Base-by-base conservation (phyloP, 495 filamentous ascomycete genomes). In the Friedmanniomyces endolithicus region DNA sequence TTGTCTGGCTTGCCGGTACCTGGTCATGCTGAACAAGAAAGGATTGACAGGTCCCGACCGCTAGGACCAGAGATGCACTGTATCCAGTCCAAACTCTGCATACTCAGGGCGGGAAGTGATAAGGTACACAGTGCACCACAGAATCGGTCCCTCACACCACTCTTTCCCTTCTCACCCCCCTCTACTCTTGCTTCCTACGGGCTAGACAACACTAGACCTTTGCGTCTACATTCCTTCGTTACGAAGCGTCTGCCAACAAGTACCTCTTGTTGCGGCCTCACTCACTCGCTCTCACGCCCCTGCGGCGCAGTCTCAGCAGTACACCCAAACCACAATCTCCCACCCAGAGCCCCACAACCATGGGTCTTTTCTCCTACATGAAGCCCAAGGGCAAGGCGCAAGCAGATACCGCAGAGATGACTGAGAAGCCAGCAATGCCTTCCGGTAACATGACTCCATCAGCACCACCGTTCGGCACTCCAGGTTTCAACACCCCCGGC, bases 351-450 rank as follows among this genome's bases (percentile, higher is more conserved):
- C 20, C 19, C 29, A 47, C 41, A 45, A 23, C 35, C 46, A 58
- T 58, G 55, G 55, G 55, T 48, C 35, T 58, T 37, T 31, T 58
- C 22, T 34, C 23, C 2, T 58, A 58, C 43, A 35, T 58, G 24
- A 53, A 46, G 55, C 55, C 55, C 43, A 56, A 50, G 46, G 35
- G 39, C 48, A 25, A 52, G 48, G 8, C 35, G n/a, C 16, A 53
- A 24, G 22, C 9, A 6, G 43, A 52, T 1, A 33, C 16, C 2
- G 7, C 48, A 37, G 48, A 46, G 25, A 33, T 53, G 17, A 47
- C 23, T 20, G 48, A 58, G 50, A 53, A 53, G 40, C 48, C 27
- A 53, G 12, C 40, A 29, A 33, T 22, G 19, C 29, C 23, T 19
- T 46, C 45, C 16, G 53, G 53, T 24, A 40, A 40, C 23, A 39